Percentiles rank a stretch among this genome's conserved stretches.
These are phyloP conservation scores for Allomyces arbusculus DNA, from an alignment of 192 early-diverging fungal species.

Conservation along the genomic window DNA sequence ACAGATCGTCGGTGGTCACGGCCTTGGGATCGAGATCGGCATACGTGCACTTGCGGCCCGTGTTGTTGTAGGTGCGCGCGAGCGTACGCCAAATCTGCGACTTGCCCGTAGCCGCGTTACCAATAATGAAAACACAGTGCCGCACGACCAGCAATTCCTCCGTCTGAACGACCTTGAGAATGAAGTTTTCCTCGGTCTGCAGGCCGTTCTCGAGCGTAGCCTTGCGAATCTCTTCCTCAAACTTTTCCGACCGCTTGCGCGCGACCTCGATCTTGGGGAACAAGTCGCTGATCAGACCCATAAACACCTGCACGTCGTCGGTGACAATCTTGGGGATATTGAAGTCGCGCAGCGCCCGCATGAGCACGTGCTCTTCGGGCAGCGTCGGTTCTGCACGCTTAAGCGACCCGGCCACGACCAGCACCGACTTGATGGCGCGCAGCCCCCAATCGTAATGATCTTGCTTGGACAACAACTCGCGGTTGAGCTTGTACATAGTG, in stretches of 20 bases:
- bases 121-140: conserved; percentile 99
- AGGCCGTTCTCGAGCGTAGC: conserved; percentile 55
- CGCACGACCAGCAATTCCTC: conserved; percentile 94
- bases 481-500: conserved; percentile 86
- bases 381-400: conserved; percentile 52
- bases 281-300: conserved; percentile 70
- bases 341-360: conserved; percentile 91
- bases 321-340: conserved; percentile 93
- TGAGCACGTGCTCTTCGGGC: conserved; percentile 79
- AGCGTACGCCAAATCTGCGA: conserved; percentile 79
- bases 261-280: conserved; percentile 78
- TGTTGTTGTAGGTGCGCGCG: conserved; percentile 68
- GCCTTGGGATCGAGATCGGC: conserved; percentile 98
- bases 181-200: conserved; percentile 59
- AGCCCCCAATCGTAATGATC: conserved; percentile 98
- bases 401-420: conserved; percentile 94
- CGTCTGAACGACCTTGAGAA: conserved; percentile 93
- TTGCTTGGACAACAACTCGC: conserved; percentile 84
- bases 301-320: conserved; percentile 75
- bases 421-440: conserved; percentile 92
- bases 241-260: conserved; percentile 49
- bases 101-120: conserved; percentile 91
- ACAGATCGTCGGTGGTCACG: conserved; percentile 87
- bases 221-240: conserved; percentile 49
- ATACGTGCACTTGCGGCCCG: conserved; percentile 69